These are phyloP conservation scores for Sarocladiaceae sp. DNA, from an alignment of 2,329 filamentous ascomycete species.

Conservation along the genomic window DNA sequence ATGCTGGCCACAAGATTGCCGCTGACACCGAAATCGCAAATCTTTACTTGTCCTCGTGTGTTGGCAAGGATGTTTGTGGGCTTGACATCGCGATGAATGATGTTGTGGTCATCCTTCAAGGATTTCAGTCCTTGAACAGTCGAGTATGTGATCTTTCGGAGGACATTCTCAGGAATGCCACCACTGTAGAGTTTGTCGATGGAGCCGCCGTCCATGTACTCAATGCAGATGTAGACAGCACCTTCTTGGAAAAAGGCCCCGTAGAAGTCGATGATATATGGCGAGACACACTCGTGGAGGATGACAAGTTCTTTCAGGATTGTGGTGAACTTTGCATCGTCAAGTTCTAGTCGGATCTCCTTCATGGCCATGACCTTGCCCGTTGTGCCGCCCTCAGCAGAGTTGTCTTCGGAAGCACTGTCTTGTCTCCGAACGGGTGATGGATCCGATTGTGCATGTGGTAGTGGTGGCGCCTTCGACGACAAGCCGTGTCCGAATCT, in stretches of 20 bases:
- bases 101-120: conserved; percentile 96
- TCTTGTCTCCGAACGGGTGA: conserved; percentile 24
- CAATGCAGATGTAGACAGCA: conserved; percentile 98
- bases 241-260: conserved; percentile 99
- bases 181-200: conserved; percentile 94
- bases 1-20: conserved; percentile 97
- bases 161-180: conserved; percentile 81
- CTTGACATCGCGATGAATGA: conserved; percentile 98
- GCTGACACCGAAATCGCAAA: conserved; percentile 97
- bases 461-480: conserved; percentile 36
- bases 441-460: conserved; percentile 32
- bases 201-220: conserved; percentile 98
- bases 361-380: conserved; percentile 98
- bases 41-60: conserved; percentile 86
- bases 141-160: conserved; percentile 85
- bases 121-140: conserved; percentile 90
- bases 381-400: conserved; percentile 42
- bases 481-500: conserved; percentile 57
- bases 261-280: conserved; percentile 98
- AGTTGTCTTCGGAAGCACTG: conserved; percentile 22
- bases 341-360: conserved; percentile 90
- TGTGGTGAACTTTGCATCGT: conserved; percentile 93
- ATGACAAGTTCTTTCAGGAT: conserved; percentile 98
- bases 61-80: conserved; percentile 98
- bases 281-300: conserved; percentile 88